Conservation (phyloP, 2,329 filamentous ascomycete species). For the Trichoderma atrobrunneum region DNA sequence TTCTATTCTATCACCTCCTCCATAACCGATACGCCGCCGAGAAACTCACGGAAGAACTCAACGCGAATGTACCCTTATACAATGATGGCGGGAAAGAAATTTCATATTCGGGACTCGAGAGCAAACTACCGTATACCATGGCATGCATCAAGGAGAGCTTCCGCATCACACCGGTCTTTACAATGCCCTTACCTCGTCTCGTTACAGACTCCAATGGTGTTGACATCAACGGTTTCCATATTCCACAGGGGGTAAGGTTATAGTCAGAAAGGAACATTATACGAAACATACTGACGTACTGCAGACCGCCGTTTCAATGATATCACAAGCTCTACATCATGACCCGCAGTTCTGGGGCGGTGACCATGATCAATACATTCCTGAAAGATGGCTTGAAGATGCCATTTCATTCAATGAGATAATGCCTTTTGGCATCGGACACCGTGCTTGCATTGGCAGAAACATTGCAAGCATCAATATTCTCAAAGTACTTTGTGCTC, state of each 20-base stretch:
- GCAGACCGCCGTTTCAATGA: background rate
- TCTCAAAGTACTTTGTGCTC: background rate
- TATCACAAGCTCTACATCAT: background rate
- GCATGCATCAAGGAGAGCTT: conserved; percentile 2
- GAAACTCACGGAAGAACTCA: background rate
- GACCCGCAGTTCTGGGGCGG: background rate
- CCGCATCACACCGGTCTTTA: background rate
- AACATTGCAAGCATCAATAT: background rate
- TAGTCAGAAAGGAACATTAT: background rate
- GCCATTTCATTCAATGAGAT: background rate
- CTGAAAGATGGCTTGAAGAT: background rate
- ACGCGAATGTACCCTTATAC: background rate
- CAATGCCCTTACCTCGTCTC: background rate
- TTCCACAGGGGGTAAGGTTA: background rate
- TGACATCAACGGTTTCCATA: background rate
- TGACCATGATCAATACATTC: background rate
- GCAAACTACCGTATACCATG: background rate
- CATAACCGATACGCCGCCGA: background rate
- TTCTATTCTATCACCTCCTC: background rate
- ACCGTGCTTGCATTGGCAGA: background rate
- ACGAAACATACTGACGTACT: background rate
- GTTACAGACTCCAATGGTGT: background rate
- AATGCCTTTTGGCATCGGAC: background rate
- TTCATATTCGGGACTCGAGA: background rate
- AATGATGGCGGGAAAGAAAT: background rate